A percentile compares a stretch with the other conserved stretches of the same genome.
Evolutionary conservation across 1,284 basidiomycete genomes (phyloP).

Genomic region (Phaffia rhodozyma): DNA sequence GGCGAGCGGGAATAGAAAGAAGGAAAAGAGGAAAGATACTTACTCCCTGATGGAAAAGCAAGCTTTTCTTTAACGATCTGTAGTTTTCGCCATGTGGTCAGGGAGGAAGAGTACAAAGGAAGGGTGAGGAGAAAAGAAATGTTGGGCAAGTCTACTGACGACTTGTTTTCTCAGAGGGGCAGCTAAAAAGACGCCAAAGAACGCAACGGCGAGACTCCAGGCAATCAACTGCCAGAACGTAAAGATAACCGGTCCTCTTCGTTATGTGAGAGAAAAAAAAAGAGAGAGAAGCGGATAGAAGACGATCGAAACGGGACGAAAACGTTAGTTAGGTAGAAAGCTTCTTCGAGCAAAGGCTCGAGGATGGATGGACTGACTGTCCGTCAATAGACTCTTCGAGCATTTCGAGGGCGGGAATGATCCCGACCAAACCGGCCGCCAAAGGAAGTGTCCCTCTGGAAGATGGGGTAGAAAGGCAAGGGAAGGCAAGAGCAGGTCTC

Average conservation of each 20-base stretch:
- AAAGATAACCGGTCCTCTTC: conserved; percentile 53
- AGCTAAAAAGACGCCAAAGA: conserved; percentile 91
- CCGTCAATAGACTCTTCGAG: conserved; percentile 65
- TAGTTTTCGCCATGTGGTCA: background rate
- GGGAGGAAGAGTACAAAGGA: background rate
- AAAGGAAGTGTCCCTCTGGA: conserved; percentile 58
- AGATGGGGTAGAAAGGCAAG: background rate
- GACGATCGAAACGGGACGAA: no score
- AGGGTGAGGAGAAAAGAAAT: background rate
- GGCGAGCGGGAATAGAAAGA: no score
- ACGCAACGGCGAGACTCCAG: conserved; percentile 80
- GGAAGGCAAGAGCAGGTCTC: background rate
- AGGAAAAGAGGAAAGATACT: conserved; percentile 11
- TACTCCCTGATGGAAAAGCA: conserved; percentile 76
- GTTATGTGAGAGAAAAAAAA: no score
- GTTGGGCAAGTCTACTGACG: conserved; percentile 39
- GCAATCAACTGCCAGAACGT: conserved; percentile 57
- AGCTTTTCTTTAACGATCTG: conserved; percentile 89
- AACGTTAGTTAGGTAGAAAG: no score
- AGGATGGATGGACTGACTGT: conserved; percentile 20
- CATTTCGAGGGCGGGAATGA: conserved; percentile 76
- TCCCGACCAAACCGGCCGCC: conserved; percentile 87
- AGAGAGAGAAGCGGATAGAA: no score
- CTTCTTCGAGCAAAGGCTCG: no score
- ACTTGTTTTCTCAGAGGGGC: conserved; percentile 88